Percentiles rank a stretch among this genome's conserved stretches.
phyloP scores from a whole-genome alignment of 192 early-diverging fungal species.

The Rhizophagus clarus region DNA sequence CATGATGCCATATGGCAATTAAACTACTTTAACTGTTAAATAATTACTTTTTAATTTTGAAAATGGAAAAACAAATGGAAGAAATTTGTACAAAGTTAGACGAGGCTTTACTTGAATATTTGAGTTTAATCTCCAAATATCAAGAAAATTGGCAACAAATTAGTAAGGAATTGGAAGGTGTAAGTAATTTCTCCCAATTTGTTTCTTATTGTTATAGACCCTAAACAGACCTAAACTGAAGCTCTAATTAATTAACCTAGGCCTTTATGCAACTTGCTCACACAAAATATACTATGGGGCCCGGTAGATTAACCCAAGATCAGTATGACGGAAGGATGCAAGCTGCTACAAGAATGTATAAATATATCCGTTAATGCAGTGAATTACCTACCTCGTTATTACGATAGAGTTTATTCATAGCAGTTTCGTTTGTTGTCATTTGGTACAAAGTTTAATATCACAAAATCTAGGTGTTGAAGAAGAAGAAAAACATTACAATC shows the following conservation, averaged over 20 bases:
- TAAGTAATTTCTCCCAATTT: constrained; percentile 5
- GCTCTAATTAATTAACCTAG: constrained; percentile 19
- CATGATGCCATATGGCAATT: too few species aligned
- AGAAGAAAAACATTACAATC: neutral
- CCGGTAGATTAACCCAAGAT: constrained; percentile 34
- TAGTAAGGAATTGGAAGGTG: constrained; percentile 30
- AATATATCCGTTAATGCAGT: neutral
- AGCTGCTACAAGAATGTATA: constrained; percentile 39
- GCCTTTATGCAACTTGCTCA: constrained; percentile 46
- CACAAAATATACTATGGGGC: constrained; percentile 52
- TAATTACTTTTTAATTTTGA: neutral
- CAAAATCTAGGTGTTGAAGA: neutral
- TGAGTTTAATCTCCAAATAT: constrained; percentile 29
- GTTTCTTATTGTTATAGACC: neutral
- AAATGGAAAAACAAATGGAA: neutral
- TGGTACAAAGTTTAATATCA: neutral
- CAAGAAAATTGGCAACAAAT: constrained; percentile 32
- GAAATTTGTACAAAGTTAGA: constrained; percentile 35
- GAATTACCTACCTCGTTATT: neutral
- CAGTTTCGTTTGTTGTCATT: neutral
- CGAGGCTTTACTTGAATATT: constrained; percentile 25
- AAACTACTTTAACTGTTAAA: too few species aligned
- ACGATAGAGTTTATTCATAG: neutral
- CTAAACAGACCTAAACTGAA: neutral
- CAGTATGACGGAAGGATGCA: constrained; percentile 52